Percentiles rank a stretch among this genome's conserved stretches.
phyloP scores from a whole-genome alignment of 2,329 filamentous ascomycete species.

The Bipolaris gigantea region DNA sequence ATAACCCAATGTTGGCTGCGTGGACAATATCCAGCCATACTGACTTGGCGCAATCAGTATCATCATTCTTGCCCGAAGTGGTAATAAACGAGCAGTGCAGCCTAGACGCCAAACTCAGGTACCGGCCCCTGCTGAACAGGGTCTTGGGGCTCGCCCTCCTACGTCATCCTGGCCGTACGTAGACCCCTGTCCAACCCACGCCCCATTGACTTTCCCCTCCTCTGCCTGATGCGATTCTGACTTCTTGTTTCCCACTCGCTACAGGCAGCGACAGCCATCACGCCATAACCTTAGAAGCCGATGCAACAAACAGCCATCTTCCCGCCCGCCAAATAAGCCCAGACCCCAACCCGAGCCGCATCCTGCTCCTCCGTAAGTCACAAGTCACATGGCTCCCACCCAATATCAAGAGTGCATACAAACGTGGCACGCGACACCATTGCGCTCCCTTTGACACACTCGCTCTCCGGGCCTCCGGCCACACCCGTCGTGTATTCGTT shows the following conservation, averaged over 20 bases:
- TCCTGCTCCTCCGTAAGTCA: slow-evolving; percentile 23
- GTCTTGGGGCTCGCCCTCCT: slow-evolving; percentile 16
- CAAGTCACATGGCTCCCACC: slow-evolving; percentile 1
- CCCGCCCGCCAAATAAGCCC: slow-evolving; percentile 7
- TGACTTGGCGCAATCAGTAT: slow-evolving; percentile 15
- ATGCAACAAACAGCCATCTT: not conserved
- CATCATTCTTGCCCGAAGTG: slow-evolving; percentile 30
- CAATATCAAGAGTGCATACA: not conserved
- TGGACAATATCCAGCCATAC: not conserved
- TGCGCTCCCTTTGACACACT: not conserved
- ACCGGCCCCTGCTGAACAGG: slow-evolving; percentile 23
- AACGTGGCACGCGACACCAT: not conserved
- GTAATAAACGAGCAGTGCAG: slow-evolving; percentile 11
- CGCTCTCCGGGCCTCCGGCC: not conserved
- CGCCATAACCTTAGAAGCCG: slow-evolving; percentile 16
- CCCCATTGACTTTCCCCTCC: slow-evolving; percentile 4
- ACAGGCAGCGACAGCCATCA: slow-evolving; percentile 4
- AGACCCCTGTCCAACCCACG: slow-evolving; percentile 13
- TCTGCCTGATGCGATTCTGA: not conserved
- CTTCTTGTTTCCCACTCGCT: not conserved
- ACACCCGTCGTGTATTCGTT: not conserved
- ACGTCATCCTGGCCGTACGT: slow-evolving; percentile 33
- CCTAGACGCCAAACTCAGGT: slow-evolving; percentile 21
- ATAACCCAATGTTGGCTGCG: not conserved
- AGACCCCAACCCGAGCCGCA: slow-evolving; percentile 19